These are phyloP conservation scores for Blastocystis sp. DNA, from an alignment of 352 stramenopile genomes.

Conservation along the genomic window DNA sequence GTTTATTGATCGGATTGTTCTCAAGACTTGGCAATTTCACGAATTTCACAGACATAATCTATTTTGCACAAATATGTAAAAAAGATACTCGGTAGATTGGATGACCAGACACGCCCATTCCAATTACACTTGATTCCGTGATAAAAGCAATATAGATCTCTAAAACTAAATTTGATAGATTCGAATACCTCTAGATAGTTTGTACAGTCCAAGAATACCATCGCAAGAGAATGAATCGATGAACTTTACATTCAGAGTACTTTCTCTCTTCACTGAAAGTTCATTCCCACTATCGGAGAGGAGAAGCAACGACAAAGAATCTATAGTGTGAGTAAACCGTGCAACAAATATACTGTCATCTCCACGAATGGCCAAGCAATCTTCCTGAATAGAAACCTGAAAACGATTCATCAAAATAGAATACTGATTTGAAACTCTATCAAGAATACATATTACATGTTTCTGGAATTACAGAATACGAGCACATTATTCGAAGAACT, in stretches of 20 bases:
- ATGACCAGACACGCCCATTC: background rate
- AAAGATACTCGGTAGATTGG: background rate
- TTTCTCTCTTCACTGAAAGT: background rate
- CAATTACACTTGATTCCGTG: background rate
- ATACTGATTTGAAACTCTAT: background rate
- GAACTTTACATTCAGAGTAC: background rate
- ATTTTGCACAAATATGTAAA: background rate
- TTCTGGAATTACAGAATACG: background rate
- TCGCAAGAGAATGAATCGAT: background rate
- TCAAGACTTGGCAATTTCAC: background rate
- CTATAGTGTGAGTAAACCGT: background rate
- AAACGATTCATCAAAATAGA: background rate
- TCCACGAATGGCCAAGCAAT: background rate
- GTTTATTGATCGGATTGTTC: background rate
- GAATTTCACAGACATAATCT: background rate
- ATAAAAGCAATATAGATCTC: background rate
- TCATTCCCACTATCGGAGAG: background rate
- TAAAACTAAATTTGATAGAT: background rate
- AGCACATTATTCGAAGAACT: background rate
- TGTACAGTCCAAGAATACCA: constrained; percentile 19
- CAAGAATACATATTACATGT: background rate
- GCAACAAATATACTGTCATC: background rate
- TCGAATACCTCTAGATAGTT: background rate
- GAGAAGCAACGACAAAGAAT: background rate
- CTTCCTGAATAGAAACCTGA: background rate